A percentile compares a stretch with the other conserved stretches of the same genome.
These are phyloP conservation scores for Gynochthodes officinalis DNA, from an alignment of 257 asterid species.

Conservation along the genomic window DNA sequence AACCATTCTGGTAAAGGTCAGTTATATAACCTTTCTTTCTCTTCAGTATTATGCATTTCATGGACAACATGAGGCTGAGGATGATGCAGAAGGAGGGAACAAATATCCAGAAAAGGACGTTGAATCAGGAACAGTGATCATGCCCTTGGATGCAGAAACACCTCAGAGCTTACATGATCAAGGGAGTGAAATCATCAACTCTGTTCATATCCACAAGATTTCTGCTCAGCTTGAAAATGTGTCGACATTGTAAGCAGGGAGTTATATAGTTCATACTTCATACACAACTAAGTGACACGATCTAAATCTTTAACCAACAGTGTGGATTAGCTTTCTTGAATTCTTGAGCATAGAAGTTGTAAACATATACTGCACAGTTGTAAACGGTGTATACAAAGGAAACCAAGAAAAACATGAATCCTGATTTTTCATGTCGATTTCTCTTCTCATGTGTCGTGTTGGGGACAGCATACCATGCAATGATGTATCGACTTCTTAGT, in stretches of 20 bases:
- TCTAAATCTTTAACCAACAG: not conserved
- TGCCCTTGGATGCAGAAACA: slow-evolving; percentile 19
- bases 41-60: slow-evolving; percentile 13
- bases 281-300: too few species aligned
- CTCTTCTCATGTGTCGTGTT: not conserved
- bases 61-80: not conserved
- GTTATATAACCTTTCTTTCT: slow-evolving; percentile 19
- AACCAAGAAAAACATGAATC: not conserved
- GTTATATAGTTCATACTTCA: not conserved
- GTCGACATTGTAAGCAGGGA: not conserved
- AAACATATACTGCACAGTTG: not conserved
- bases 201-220: not conserved
- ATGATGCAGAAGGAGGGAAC: slow-evolving; percentile 7
- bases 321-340: not conserved
- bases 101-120: slow-evolving; percentile 19
- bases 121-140: slow-evolving; percentile 25
- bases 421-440: not conserved
- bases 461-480: not conserved
- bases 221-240: not conserved
- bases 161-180: slow-evolving; percentile 1
- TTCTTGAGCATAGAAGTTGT: not conserved
- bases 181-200: slow-evolving; percentile 10
- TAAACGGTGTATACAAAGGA: not conserved
- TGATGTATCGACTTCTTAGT: not conserved
- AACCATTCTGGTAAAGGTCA: slow-evolving; percentile 30